Conservation (phyloP, 345 rosid genomes). For the rapeseed (Brassica napus) region Da-Ae NC_063439.1:10788001-10788500, state of each 20-base stretch:
- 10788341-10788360: constrained; percentile 53
- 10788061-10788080: constrained; percentile 68
- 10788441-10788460: constrained; percentile 45
- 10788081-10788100: constrained; percentile 84
- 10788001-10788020: constrained; percentile 81
- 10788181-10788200: constrained; percentile 62
- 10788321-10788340: constrained; percentile 1
- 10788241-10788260: constrained; percentile 93
- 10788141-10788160: constrained; percentile 89
- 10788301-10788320: not conserved
- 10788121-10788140: constrained; percentile 97
- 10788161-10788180: constrained; percentile 84
- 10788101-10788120: constrained; percentile 84
- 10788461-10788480: constrained; percentile 23
- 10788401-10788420: constrained; percentile 61
- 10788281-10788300: not conserved
- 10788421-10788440: constrained; percentile 76
- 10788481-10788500: constrained; percentile 27
- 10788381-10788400: constrained; percentile 72
- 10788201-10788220: constrained; percentile 91
- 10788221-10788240: constrained; percentile 87
- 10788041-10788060: constrained; percentile 83
- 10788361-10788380: constrained; percentile 82
- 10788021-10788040: constrained; percentile 90
- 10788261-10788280: constrained; percentile 21